Conservation (phyloP, 2,329 filamentous ascomycete species). For the Aureobasidium sp. region DNA sequence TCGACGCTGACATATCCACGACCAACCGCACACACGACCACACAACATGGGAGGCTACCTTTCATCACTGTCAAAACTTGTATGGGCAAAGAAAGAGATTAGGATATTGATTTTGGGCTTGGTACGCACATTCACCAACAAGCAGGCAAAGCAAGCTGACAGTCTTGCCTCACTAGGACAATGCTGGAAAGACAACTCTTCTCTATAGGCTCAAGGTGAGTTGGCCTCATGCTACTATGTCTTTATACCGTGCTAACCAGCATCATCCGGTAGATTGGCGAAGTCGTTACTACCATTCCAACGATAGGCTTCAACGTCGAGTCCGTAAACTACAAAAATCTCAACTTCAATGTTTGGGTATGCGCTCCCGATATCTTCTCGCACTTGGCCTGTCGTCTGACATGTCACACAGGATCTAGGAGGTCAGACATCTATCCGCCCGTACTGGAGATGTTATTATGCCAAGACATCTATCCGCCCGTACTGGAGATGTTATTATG, state of each 20-base stretch:
- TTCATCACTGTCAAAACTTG: slow-evolving; percentile 55
- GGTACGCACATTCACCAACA: slow-evolving; percentile 45
- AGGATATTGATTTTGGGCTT: slow-evolving; percentile 89
- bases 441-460: slow-evolving; percentile 99
- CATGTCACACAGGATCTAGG: slow-evolving; percentile 63
- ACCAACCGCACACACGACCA: not conserved
- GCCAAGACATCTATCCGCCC: slow-evolving; percentile 98
- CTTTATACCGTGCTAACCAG: not conserved
- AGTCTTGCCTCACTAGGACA: slow-evolving; percentile 56
- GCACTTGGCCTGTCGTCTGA: slow-evolving; percentile 12
- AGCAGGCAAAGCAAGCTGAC: not conserved
- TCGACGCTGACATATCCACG: not conserved
- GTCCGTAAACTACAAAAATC: slow-evolving; percentile 94
- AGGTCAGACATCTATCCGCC: slow-evolving; percentile 95
- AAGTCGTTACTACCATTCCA: slow-evolving; percentile 97
- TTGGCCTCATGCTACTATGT: not conserved
- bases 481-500: slow-evolving; percentile 99
- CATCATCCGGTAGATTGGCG: slow-evolving; percentile 62
- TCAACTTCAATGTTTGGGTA: slow-evolving; percentile 99
- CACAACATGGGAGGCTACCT: slow-evolving; percentile 46
- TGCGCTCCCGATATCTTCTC: slow-evolving; percentile 21
- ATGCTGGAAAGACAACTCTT: slow-evolving; percentile 95
- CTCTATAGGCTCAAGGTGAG: slow-evolving; percentile 88
- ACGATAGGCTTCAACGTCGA: slow-evolving; percentile 99
- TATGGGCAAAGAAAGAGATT: slow-evolving; percentile 97